A percentile compares a stretch with the other conserved stretches of the same genome.
Evolutionary conservation across 345 rosid genomes (phyloP).

Genomic region (Populus pruinosa): DNA sequence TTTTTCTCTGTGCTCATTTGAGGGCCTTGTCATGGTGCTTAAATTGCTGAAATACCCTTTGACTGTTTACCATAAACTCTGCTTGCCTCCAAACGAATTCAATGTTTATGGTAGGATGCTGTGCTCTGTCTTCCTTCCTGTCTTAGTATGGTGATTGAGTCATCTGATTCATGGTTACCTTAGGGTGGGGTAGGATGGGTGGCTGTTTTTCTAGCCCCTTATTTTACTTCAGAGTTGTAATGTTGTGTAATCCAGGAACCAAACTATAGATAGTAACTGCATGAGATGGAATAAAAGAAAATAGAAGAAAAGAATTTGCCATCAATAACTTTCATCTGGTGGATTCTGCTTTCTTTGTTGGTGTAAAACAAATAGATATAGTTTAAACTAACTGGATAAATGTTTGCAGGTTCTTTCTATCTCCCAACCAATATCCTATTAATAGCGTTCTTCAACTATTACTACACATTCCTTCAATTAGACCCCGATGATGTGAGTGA

Average conservation of each 20-base stretch:
- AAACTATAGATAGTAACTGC: not conserved
- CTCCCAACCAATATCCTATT: conserved; percentile 84
- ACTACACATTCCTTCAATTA: conserved; percentile 93
- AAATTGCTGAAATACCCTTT: not conserved
- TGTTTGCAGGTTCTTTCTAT: conserved; percentile 76
- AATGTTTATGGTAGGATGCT: not conserved
- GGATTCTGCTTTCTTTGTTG: not conserved
- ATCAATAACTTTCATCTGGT: not conserved
- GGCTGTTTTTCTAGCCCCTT: not conserved
- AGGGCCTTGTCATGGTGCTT: not conserved
- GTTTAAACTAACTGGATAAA: not conserved
- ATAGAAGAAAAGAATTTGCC: not conserved
- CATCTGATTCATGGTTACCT: not conserved
- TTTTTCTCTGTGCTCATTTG: not conserved
- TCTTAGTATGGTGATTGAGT: not conserved
- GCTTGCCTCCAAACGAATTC: not conserved
- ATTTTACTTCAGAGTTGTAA: not conserved
- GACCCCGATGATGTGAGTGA: conserved; percentile 99
- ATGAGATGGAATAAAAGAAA: not conserved
- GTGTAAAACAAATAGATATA: not conserved
- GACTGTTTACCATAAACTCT: not conserved
- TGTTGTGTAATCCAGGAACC: not conserved
- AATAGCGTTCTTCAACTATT: conserved; percentile 97
- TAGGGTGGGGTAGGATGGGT: not conserved
- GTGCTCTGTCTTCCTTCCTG: not conserved